phyloP scores from a whole-genome alignment of 306 rosid species.

The Rosa persica region DNA sequence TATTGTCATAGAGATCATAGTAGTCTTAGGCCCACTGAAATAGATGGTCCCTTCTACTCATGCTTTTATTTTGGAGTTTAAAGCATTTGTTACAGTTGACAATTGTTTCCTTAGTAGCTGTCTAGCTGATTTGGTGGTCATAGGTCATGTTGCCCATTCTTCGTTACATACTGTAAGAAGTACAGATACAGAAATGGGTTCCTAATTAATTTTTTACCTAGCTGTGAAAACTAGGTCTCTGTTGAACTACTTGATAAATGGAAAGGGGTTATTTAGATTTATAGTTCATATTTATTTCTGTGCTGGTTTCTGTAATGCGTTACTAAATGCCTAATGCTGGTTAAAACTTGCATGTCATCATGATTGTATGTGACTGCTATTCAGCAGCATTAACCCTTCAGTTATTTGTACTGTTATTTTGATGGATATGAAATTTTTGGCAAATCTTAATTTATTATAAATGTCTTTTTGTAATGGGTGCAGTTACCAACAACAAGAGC shows the following conservation, averaged over 20 bases:
- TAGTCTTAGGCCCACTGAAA: background rate
- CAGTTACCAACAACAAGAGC: conserved; percentile 98
- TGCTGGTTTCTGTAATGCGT: background rate
- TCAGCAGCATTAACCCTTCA: background rate
- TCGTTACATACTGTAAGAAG: background rate
- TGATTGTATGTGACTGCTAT: background rate
- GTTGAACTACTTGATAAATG: background rate
- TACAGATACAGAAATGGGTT: background rate
- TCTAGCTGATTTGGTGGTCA: background rate
- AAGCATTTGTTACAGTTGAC: background rate
- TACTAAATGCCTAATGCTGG: background rate
- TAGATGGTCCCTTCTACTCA: background rate
- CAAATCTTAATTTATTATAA: conserved; percentile 11
- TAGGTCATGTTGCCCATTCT: background rate
- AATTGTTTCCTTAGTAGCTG: background rate
- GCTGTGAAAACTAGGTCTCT: background rate
- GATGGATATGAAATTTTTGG: conserved; percentile 5
- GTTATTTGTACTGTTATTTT: background rate
- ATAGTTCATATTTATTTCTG: background rate
- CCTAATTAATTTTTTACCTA: background rate
- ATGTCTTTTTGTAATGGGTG: conserved; percentile 25
- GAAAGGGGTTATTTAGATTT: background rate
- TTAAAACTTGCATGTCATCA: background rate
- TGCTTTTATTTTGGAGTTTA: background rate
- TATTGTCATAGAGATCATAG: background rate